These are phyloP conservation scores for Sindora glabra DNA, from an alignment of 306 rosid species.

Conservation along the genomic window DNA sequence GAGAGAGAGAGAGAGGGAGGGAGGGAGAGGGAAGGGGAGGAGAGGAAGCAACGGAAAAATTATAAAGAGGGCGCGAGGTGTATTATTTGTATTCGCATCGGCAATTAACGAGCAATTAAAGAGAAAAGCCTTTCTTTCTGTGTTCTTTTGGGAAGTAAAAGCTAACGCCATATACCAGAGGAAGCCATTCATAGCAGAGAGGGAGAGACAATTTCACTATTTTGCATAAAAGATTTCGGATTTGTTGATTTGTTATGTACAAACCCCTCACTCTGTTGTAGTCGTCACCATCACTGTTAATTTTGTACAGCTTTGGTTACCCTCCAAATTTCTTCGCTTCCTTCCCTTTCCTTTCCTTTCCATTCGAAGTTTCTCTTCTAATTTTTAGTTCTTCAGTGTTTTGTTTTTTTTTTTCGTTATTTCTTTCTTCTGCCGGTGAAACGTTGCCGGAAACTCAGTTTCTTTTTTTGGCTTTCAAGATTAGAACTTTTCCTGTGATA, in stretches of 20 bases:
- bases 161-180: conserved; percentile 35
- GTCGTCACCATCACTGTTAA: conserved; percentile 46
- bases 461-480: conserved; percentile 17
- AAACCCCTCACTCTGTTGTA: conserved; percentile 42
- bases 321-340: conserved; percentile 14
- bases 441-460: conserved; percentile 14
- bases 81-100: conserved; percentile 22
- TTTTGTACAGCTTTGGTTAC: conserved; percentile 37
- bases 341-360: not conserved
- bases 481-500: conserved; percentile 22
- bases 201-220: conserved; percentile 23
- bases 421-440: conserved; percentile 3
- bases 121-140: conserved; percentile 26
- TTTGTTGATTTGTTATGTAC: conserved; percentile 48
- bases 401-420: not conserved
- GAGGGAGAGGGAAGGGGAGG: not conserved
- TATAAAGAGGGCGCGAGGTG: conserved; percentile 19
- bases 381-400: not conserved
- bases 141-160: conserved; percentile 39
- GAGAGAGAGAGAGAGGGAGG: too few species aligned
- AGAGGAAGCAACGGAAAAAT: conserved; percentile 1
- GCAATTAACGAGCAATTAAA: conserved; percentile 18
- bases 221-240: conserved; percentile 33
- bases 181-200: conserved; percentile 16
- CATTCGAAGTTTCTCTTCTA: not conserved